phyloP scores from a whole-genome alignment of 768 basidiomycete genomes.

The Mycena floridula region DNA sequence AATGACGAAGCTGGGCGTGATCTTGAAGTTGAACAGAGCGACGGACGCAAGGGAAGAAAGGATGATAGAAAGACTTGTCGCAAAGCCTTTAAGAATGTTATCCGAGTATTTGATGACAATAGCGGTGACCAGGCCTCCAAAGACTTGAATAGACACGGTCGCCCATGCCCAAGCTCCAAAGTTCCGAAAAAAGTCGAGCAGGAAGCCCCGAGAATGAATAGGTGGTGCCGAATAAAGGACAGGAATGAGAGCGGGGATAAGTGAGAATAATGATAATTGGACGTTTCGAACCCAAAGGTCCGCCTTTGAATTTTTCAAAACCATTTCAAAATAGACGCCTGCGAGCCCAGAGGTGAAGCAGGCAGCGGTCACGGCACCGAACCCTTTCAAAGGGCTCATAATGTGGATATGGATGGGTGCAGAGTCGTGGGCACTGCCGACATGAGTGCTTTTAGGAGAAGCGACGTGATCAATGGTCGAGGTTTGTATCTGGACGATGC shows the following conservation, averaged over 20 bases:
- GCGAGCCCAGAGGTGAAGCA: conserved; percentile 90
- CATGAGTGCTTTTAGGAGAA: conserved; percentile 26
- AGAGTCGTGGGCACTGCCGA: conserved; percentile 67
- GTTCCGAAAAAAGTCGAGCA: conserved; percentile 67
- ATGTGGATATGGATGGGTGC: conserved; percentile 54
- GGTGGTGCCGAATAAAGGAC: conserved; percentile 49
- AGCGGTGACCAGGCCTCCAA: conserved; percentile 91
- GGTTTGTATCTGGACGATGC: conserved; percentile 90
- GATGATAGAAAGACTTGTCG: conserved; percentile 90
- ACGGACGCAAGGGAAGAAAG: conserved; percentile 93
- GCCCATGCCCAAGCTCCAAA: conserved; percentile 96
- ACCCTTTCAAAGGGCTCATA: conserved; percentile 80
- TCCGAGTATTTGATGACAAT: conserved; percentile 96
- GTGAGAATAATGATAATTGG: conserved; percentile 83
- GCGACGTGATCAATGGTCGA: conserved; percentile 26
- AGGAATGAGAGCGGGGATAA: conserved; percentile 83
- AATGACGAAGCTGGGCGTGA: conserved; percentile 82
- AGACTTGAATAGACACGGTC: conserved; percentile 83
- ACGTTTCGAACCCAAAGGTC: conserved; percentile 91
- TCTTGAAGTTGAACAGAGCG: conserved; percentile 81
- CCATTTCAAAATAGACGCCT: conserved; percentile 94
- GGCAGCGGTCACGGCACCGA: conserved; percentile 76
- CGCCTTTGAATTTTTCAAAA: conserved; percentile 74
- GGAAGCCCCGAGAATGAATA: conserved; percentile 38
- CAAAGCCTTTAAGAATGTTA: conserved; percentile 96